These are phyloP conservation scores for Trametes sanguinea DNA, from an alignment of 768 basidiomycete genomes.

Conservation along the genomic window DNA sequence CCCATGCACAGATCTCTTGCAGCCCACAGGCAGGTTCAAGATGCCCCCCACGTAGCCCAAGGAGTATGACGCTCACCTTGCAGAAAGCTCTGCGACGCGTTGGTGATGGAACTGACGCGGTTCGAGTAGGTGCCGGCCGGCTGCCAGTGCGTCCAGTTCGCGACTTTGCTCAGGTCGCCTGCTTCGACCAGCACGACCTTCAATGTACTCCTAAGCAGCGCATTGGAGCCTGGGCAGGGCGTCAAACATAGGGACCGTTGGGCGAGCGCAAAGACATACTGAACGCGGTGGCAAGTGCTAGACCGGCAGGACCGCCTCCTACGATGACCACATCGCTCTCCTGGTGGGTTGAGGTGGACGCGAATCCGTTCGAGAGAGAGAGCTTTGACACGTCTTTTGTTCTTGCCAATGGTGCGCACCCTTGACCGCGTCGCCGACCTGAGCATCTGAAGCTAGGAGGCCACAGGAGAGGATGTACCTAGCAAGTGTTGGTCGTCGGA, in stretches of 20 bases:
- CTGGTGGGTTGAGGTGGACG: conserved; percentile 30
- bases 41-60: not conserved
- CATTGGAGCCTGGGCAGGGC: not conserved
- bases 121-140: conserved; percentile 66
- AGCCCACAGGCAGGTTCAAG: not conserved
- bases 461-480: too few species aligned
- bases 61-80: conserved; percentile 45
- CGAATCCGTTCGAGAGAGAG: too few species aligned
- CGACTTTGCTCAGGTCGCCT: conserved; percentile 67
- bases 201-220: conserved; percentile 47
- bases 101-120: conserved; percentile 85
- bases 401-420: too few species aligned
- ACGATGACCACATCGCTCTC: conserved; percentile 91
- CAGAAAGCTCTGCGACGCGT: conserved; percentile 66
- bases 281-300: conserved; percentile 86
- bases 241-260: not conserved
- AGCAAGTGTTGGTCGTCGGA: too few species aligned
- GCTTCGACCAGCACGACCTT: conserved; percentile 81
- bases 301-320: conserved; percentile 90
- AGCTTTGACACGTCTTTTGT: too few species aligned
- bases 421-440: too few species aligned
- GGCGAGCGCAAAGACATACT: conserved; percentile 47
- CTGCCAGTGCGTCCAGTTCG: conserved; percentile 69
- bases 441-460: too few species aligned
- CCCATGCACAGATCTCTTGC: conserved; percentile 84